phyloP scores from a whole-genome alignment of 495 filamentous ascomycete species.

The Penicillium goetzii region DNA sequence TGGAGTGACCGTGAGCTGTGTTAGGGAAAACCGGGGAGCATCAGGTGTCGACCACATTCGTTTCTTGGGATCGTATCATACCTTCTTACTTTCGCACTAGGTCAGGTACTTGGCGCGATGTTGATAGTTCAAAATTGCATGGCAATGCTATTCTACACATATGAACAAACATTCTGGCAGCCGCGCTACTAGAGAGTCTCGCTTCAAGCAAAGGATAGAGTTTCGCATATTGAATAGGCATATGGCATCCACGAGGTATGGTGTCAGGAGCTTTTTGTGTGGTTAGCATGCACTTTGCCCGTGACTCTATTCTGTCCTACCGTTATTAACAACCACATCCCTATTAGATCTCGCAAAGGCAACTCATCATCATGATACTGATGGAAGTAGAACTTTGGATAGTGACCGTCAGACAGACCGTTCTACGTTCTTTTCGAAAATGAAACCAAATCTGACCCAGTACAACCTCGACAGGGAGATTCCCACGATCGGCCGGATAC shows the following conservation, averaged over 20 bases:
- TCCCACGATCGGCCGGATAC: background rate
- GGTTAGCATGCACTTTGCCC: background rate
- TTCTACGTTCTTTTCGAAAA: background rate
- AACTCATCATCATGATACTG: background rate
- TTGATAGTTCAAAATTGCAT: background rate
- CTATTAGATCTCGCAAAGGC: background rate
- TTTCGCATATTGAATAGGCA: background rate
- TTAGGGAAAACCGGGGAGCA: background rate
- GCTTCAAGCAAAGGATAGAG: background rate
- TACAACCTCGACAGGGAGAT: conserved; percentile 6
- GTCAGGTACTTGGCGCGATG: background rate
- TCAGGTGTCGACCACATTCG: background rate
- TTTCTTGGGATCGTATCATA: background rate
- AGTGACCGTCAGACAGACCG: background rate
- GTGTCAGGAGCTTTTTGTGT: background rate
- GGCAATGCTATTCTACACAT: background rate
- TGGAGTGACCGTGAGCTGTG: background rate
- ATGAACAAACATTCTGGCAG: background rate
- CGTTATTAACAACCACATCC: background rate
- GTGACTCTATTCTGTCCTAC: background rate
- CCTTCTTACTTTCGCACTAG: background rate
- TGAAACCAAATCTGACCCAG: background rate
- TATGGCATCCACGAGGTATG: background rate
- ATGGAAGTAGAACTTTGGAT: background rate
- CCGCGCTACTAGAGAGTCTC: background rate